Base-by-base conservation (phyloP, 495 filamentous ascomycete species). In the Trichoderma erinaceum region DNA sequence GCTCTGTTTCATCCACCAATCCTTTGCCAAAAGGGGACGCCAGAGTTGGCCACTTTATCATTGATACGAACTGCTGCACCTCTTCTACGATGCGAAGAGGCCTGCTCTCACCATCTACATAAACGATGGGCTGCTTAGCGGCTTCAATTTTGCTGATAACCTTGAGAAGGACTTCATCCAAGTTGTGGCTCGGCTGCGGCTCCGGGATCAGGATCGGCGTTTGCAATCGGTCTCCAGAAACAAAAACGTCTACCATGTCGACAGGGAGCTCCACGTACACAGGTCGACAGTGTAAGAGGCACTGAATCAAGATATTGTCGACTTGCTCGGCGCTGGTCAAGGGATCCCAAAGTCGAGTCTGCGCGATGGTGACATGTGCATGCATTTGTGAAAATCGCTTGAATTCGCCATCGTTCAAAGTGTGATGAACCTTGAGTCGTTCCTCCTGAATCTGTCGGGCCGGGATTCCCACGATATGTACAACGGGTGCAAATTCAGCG, bases 401-500 rank as follows among this genome's bases (percentile, higher is more conserved):
- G 13, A n/a, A 63, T 35, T 63, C 56, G 2, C 56, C 56, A 16
- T 75, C 71, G 25, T 72, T 71, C 2, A 74, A 56, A 2, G 70
- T 74, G 68, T 74, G 72, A 41, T 74, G 72, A 4, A 76, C 64
- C 44, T 72, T 72, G 78, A 82, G 81, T 13, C 84, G 84, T 75
- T 82, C 79, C 65, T 75, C 79, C 68, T 86, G 84, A 3, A 81
- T 80, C 15, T 75, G 66, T 23, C 78, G 83, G 41, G 77, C 76
- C 15, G 87, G 86, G 68, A 86, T 86, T 66, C 88, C 87, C 56
- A 89, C 87, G 67, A 89, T 87, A 68, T 90, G 88, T 29, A 87
- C 77, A 50, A 90, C 80, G 0, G 87, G 86, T 2, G 87, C 87
- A 63, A 79, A 85, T 71, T 89, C 86, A 8, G 81, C 84, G 74